Percentiles rank a stretch among this genome's conserved stretches.
Conservation (phyloP, 1,139 yeast species). For the Insectozyma bohioensis region DNA sequence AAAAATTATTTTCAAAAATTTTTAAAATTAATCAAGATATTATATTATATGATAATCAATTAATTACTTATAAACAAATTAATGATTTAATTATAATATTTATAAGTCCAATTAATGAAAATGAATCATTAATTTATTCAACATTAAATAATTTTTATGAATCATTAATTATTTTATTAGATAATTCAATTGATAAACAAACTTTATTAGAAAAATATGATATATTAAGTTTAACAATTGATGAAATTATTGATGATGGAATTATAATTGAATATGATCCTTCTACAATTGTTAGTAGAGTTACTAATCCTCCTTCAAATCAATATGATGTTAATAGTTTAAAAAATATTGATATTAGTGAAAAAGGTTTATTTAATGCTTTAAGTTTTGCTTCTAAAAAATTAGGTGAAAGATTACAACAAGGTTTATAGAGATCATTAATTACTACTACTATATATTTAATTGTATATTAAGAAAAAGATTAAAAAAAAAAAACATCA, state of each 20-base stretch:
- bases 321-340: conserved; percentile 48
- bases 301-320: conserved; percentile 70
- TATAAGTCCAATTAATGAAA: conserved; percentile 76
- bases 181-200: conserved; percentile 74
- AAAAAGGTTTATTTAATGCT: conserved; percentile 84
- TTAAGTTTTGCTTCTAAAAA: conserved; percentile 88
- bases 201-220: conserved; percentile 83
- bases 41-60: conserved; percentile 71
- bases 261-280: conserved; percentile 89
- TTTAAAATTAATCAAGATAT: conserved; percentile 81
- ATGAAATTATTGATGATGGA: conserved; percentile 91
- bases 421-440: conserved; percentile 54
- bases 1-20: conserved; percentile 68
- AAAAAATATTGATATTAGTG: conserved; percentile 75
- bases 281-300: conserved; percentile 82
- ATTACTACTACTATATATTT: too few species aligned
- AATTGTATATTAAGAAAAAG: conserved; percentile 1
- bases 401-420: conserved; percentile 83
- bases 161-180: conserved; percentile 74
- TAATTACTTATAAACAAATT: conserved; percentile 81
- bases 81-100: conserved; percentile 73
- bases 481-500: not conserved
- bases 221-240: conserved; percentile 79
- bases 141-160: conserved; percentile 78
- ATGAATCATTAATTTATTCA: conserved; percentile 79